Percentiles rank a stretch among this genome's conserved stretches.
Conservation (phyloP, 108 stramenopile species). For the Heterococcus sp. region DNA sequence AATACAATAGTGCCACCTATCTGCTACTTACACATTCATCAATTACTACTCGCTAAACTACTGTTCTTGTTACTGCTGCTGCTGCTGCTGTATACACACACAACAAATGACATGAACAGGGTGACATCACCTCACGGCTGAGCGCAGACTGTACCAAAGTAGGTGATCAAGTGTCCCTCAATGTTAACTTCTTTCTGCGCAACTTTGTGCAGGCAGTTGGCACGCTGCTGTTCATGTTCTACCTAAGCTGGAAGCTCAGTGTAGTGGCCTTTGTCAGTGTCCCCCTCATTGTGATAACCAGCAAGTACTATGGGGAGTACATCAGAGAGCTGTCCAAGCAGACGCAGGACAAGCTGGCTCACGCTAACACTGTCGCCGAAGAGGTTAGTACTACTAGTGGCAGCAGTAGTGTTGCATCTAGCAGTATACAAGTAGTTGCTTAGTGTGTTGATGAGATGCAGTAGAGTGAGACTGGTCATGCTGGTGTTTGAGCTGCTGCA, state of each 20-base stretch:
- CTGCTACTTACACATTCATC: too few species aligned
- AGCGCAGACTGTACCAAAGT: constrained; percentile 63
- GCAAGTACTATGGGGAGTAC: constrained; percentile 66
- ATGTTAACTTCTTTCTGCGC: constrained; percentile 75
- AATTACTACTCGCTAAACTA: too few species aligned
- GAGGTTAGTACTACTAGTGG: constrained; percentile 44
- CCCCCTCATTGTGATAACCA: constrained; percentile 68
- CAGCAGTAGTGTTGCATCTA: too few species aligned
- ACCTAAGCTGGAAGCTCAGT: constrained; percentile 69
- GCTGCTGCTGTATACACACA: too few species aligned
- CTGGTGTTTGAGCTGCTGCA: too few species aligned
- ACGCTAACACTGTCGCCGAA: constrained; percentile 70
- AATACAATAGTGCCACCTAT: too few species aligned
- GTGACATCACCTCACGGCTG: too few species aligned
- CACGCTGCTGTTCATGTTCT: constrained; percentile 75
- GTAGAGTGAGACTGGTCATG: too few species aligned
- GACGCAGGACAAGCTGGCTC: constrained; percentile 75
- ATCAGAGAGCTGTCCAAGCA: constrained; percentile 68
- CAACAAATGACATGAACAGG: too few species aligned
- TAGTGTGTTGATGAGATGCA: too few species aligned
- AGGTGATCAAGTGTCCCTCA: constrained; percentile 76
- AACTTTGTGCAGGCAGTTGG: constrained; percentile 63
- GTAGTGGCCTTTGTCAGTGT: constrained; percentile 74
- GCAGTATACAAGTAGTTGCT: too few species aligned
- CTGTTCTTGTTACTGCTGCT: too few species aligned